Base-by-base conservation (phyloP, 2,329 filamentous ascomycete genomes). In the Aphanocladium album region DNA sequence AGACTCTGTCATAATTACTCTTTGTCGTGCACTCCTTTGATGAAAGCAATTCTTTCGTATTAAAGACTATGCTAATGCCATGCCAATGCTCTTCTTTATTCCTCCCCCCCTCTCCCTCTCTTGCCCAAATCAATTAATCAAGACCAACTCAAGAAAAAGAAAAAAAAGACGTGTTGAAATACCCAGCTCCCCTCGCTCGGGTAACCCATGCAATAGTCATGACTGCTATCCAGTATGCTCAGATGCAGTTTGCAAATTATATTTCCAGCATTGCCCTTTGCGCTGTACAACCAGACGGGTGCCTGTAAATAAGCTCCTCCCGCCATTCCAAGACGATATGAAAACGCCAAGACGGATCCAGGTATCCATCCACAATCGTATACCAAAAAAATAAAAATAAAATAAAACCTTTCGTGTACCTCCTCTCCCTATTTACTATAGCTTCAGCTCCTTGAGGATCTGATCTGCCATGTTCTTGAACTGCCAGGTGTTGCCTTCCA, bases 401-500 rank as follows among this genome's bases (percentile, higher is more conserved):
- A 14, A n/a, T n/a, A 30, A 16, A 43, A 17, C 7, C 17, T 16
- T 19, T 43, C 39, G 17, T 17, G 7, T 43, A 5, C 39, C 23
- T 14, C 35, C 25, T 14, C 5, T 5, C 14, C 12, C 9, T 17
- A 1, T 5, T 6, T 27, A n/a, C 53, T 77, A 96, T 64, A 98
- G 82, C 71, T 87, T 87, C 67, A 99, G 77, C 73, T 95, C 92
- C 70, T 89, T 86, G 67, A 99, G 79, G 69, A 99, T 97, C 68
- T 92, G 92, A 75, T 96, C 93, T 39, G 95, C 95, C 92, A 98
- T 96, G 70, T 91, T 93, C 80, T 97, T 96, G 78, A 96, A 99
- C 74, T 97, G 93, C 93, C 93, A 98, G 62, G 95, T 98, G 62
- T 96, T 93, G 39, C 95, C 93, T 61, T 90, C 86, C 67, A 98